Evolutionary conservation across 352 stramenopile genomes (phyloP).

Genomic region (Elongisporangium prolatum): DNA sequence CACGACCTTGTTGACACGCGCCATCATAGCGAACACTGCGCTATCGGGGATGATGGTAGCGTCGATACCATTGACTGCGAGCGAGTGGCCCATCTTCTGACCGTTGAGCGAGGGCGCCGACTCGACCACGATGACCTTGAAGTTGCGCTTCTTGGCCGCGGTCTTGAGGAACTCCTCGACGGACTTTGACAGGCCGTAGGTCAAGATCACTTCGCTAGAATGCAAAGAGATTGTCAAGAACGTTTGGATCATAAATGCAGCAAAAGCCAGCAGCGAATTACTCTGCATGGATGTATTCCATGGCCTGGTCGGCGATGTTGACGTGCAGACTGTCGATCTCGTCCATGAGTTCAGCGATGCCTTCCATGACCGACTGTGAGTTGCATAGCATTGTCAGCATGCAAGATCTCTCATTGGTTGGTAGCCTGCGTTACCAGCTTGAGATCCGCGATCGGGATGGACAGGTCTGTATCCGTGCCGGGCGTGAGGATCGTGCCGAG

Average conservation of each 20-base stretch:
- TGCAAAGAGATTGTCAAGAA: neutral
- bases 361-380: slow-evolving; percentile 91
- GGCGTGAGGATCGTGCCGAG: slow-evolving; percentile 80
- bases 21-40: slow-evolving; percentile 97
- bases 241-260: too few relatives aligned
- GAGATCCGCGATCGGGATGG: slow-evolving; percentile 77
- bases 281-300: slow-evolving; percentile 96
- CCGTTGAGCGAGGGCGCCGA: slow-evolving; percentile 91
- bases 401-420: neutral
- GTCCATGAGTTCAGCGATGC: slow-evolving; percentile 91
- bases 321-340: slow-evolving; percentile 95
- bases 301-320: slow-evolving; percentile 95
- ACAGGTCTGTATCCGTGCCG: slow-evolving; percentile 75
- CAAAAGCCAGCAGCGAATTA: slow-evolving; percentile 24
- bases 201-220: slow-evolving; percentile 92
- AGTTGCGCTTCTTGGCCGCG: slow-evolving; percentile 90
- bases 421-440: slow-evolving; percentile 42
- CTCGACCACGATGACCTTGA: slow-evolving; percentile 95
- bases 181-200: slow-evolving; percentile 91
- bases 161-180: slow-evolving; percentile 90
- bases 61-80: slow-evolving; percentile 90
- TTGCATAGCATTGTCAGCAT: slow-evolving; percentile 3
- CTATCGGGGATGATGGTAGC: slow-evolving; percentile 96
- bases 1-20: slow-evolving; percentile 97
- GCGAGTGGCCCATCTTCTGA: slow-evolving; percentile 83